Conservation (phyloP, 2,329 filamentous ascomycete species). For the Aschersonia sp. region DNA sequence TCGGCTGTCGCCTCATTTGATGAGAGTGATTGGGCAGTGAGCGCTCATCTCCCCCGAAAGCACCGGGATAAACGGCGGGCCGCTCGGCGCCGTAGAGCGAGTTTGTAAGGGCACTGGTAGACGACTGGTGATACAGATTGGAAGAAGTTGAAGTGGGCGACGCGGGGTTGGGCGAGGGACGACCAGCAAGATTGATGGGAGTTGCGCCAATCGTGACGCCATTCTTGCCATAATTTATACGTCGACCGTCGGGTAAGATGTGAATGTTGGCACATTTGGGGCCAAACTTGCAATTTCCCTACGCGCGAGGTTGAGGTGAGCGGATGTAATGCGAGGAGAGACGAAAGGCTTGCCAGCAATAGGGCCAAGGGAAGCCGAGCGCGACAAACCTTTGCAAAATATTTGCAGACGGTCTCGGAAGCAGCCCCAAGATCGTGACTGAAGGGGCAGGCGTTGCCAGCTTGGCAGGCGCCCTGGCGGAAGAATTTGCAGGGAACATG, state of each 20-base stretch:
- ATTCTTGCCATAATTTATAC: slow-evolving; percentile 68
- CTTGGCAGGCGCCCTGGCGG: slow-evolving; percentile 88
- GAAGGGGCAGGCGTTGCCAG: slow-evolving; percentile 90
- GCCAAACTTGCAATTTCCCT: slow-evolving; percentile 99
- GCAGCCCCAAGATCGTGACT: slow-evolving; percentile 80
- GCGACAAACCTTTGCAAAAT: slow-evolving; percentile 76
- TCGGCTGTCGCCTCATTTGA: slow-evolving; percentile 31
- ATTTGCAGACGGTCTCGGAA: slow-evolving; percentile 88
- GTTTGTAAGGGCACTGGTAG: slow-evolving; percentile 51
- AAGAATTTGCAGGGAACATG: slow-evolving; percentile 99
- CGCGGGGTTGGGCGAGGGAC: slow-evolving; percentile 35
- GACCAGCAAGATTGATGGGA: slow-evolving; percentile 47
- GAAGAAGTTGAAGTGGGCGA: slow-evolving; percentile 24
- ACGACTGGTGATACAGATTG: slow-evolving; percentile 36
- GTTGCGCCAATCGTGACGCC: slow-evolving; percentile 49
- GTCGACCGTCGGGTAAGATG: slow-evolving; percentile 80
- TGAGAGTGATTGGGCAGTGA: slow-evolving; percentile 10
- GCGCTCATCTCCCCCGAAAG: slow-evolving; percentile 26
- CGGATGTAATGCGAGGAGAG: background rate
- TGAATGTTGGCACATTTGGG: slow-evolving; percentile 96
- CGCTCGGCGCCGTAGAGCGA: slow-evolving; percentile 30
- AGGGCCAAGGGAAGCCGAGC: background rate
- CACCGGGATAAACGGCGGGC: slow-evolving; percentile 19
- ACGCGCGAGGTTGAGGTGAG: background rate
- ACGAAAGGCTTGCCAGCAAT: background rate